Base-by-base conservation (phyloP, 805 yeast species). In the Metschnikowia orientalis region DNA sequence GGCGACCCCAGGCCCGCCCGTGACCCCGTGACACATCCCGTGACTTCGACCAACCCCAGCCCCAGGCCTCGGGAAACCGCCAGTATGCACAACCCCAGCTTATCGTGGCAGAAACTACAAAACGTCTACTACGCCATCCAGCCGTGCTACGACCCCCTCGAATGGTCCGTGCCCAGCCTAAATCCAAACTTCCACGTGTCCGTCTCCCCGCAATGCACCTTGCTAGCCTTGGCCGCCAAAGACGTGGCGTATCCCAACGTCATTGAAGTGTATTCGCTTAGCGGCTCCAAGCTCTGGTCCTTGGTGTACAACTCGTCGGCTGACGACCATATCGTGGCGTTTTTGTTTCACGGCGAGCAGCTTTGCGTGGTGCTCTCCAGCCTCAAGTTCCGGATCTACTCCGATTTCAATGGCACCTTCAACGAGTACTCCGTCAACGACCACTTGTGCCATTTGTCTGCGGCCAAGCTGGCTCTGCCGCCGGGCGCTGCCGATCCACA, bases 41-140 rank as follows among this genome's bases (percentile, higher is more conserved):
- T n/a, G n/a, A n/a, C n/a, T n/a, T n/a, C n/a, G n/a, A n/a, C n/a
- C n/a, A n/a, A n/a, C n/a, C n/a, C n/a, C n/a, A n/a, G n/a, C n/a
- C n/a, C n/a, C n/a, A n/a, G n/a, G n/a, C n/a, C n/a, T n/a, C n/a
- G n/a, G n/a, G n/a, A n/a, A n/a, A n/a, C 26, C n/a, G 8, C 7
- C 5, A 22, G 9, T 10, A 23, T 35, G 20, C 41, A 63, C 2
- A 63, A 56, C 44, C 76, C 75, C 8, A 64, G 71, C 44, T 51
- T 69, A 40, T 71, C 71, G 26, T 88, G 97, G 97, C 95, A 87
- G 54, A 71, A 80, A 42, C 68, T 88, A 12, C 78, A 75, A 34
- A 76, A 77, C 54, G 81, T 76, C 7, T 85, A 73, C 53, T 88
- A 86, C 45, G 64, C 82, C 35, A 67, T 71, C 11, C 57, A 79